Conservation (phyloP, 1,284 basidiomycete species). For the Ganoderma meredithae region DNA sequence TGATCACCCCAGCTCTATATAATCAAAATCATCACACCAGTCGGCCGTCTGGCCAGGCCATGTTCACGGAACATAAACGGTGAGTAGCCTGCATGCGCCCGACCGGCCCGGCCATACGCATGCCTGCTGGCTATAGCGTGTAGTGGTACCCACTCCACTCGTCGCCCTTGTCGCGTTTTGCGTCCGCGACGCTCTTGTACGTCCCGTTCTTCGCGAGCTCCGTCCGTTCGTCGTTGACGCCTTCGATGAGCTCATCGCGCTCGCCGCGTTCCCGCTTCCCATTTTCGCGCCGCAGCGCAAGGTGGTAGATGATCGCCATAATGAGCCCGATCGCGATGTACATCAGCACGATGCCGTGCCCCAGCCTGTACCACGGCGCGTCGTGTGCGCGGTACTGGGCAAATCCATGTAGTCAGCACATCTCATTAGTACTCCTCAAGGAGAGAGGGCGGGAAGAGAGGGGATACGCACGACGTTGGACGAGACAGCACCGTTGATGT, state of each 20-base stretch:
- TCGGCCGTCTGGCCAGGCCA: neutral
- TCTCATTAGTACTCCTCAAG: too few species aligned
- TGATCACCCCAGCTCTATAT: neutral
- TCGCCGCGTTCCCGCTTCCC: slow-evolving; percentile 52
- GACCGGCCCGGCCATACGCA: neutral
- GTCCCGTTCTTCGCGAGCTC: slow-evolving; percentile 43
- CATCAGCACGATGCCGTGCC: slow-evolving; percentile 57
- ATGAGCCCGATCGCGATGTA: slow-evolving; percentile 58
- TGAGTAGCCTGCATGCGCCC: neutral
- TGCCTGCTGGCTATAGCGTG: slow-evolving; percentile 35
- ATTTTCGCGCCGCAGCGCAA: slow-evolving; percentile 52
- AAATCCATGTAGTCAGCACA: neutral
- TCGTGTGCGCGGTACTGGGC: slow-evolving; percentile 34
- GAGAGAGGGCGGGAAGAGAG: neutral
- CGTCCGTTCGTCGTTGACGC: slow-evolving; percentile 39
- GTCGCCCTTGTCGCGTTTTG: slow-evolving; percentile 49
- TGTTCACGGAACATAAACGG: neutral
- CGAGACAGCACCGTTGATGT: slow-evolving; percentile 54
- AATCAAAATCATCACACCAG: neutral
- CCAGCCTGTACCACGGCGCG: slow-evolving; percentile 56
- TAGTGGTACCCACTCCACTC: slow-evolving; percentile 49
- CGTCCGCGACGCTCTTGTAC: slow-evolving; percentile 45
- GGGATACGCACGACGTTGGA: slow-evolving; percentile 52
- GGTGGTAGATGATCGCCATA: slow-evolving; percentile 47
- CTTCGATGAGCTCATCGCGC: slow-evolving; percentile 53